Conservation (phyloP, 192 early-diverging fungal genomes). For the Phlyctochytrium arcticum region DNA sequence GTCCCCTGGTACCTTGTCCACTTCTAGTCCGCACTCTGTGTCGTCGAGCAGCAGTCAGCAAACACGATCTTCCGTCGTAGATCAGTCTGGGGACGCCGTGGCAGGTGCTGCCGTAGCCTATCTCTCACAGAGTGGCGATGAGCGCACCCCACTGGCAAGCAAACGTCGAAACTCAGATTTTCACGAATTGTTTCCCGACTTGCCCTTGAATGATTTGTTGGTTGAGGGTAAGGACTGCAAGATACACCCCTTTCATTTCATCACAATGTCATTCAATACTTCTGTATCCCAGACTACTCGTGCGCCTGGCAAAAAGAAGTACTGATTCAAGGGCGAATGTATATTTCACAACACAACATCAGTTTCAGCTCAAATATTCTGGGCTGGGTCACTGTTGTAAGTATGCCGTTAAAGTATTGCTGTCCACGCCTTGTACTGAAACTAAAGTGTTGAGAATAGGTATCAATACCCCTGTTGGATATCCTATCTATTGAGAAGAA, state of each 20-base stretch:
- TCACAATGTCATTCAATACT: background rate
- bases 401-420: too few species aligned
- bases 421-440: too few species aligned
- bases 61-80: too few species aligned
- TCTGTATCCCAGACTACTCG: conserved; percentile 27
- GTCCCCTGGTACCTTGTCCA: too few species aligned
- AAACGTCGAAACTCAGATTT: conserved; percentile 40
- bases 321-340: conserved; percentile 46
- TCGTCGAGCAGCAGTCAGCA: too few species aligned
- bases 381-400: conserved; percentile 34
- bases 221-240: conserved; percentile 27
- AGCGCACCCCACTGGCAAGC: conserved; percentile 6
- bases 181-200: conserved; percentile 42
- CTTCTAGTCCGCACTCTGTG: too few species aligned
- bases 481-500: conserved; percentile 37
- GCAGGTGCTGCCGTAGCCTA: conserved; percentile 8
- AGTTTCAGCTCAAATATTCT: conserved; percentile 45
- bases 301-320: conserved; percentile 52
- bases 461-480: conserved; percentile 26
- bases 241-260: background rate
- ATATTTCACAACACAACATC: conserved; percentile 32
- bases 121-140: background rate
- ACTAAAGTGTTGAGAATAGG: background rate
- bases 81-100: conserved; percentile 5
- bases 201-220: conserved; percentile 31